A percentile compares a stretch with the other conserved stretches of the same genome.
Conservation (phyloP, 1,139 yeast species). For the Martiniozyma asiatica region DNA sequence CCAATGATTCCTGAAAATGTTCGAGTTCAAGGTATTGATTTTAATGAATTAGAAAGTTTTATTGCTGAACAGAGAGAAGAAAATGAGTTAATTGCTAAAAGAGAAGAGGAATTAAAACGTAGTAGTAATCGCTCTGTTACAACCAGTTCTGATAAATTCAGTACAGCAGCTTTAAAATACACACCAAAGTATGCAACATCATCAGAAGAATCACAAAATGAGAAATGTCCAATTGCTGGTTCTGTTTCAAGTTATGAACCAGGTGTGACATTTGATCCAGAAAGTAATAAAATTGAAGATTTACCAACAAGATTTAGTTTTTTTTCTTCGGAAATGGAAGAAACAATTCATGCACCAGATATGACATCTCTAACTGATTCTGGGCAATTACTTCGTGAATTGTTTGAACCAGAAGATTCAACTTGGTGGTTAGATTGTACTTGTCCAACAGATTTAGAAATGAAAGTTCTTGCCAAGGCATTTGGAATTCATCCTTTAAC, state of each 20-base stretch:
- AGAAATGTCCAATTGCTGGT: conserved; percentile 10
- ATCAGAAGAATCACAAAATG: conserved; percentile 7
- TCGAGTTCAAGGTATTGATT: conserved; percentile 63
- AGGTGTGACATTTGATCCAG: conserved; percentile 10
- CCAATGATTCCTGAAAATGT: conserved; percentile 75
- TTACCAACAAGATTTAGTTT: conserved; percentile 70
- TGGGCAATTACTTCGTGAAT: conserved; percentile 50
- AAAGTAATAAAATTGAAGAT: conserved; percentile 8
- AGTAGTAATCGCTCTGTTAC: conserved; percentile 11
- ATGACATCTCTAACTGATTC: conserved; percentile 60
- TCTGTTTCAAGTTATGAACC: conserved; percentile 6
- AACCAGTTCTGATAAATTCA: conserved; percentile 19
- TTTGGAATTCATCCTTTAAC: conserved; percentile 80
- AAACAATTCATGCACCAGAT: conserved; percentile 83
- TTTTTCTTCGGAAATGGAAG: conserved; percentile 71
- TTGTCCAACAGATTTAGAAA: conserved; percentile 26
- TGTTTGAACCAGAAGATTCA: conserved; percentile 52
- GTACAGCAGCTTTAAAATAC: conserved; percentile 50
- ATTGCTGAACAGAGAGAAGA: conserved; percentile 36
- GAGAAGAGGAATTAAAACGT: conserved; percentile 20
- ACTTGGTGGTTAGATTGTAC: conserved; percentile 65
- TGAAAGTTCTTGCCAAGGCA: conserved; percentile 31
- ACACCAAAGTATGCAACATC: conserved; percentile 29
- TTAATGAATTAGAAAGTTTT: conserved; percentile 68
- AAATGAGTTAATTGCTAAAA: conserved; percentile 17